Conservation (phyloP, 768 basidiomycete genomes). For the Macrolepiota fuliginosa region DNA sequence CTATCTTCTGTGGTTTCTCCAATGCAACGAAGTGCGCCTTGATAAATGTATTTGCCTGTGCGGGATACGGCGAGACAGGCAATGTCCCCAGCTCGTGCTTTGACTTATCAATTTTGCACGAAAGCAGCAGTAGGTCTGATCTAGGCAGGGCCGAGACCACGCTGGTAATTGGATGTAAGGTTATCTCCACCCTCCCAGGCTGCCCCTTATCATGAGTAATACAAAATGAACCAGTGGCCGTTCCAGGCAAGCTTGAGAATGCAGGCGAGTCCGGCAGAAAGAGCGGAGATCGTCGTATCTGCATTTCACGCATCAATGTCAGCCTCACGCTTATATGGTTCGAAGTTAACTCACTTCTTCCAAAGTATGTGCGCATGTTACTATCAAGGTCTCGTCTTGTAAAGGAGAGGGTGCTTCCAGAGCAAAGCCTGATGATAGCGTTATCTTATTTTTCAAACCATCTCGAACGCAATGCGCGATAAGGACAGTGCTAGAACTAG, state of each 20-base stretch:
- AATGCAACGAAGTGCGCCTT: constrained; percentile 55
- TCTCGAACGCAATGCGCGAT: constrained; percentile 50
- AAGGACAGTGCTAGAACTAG: constrained; percentile 34
- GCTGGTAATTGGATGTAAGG: constrained; percentile 36
- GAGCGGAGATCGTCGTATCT: constrained; percentile 29
- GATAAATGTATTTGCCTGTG: constrained; percentile 40
- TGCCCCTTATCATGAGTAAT: constrained; percentile 23
- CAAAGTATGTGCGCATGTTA: constrained; percentile 64
- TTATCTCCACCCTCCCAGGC: background rate
- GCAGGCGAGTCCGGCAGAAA: constrained; percentile 17
- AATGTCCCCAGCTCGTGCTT: constrained; percentile 36
- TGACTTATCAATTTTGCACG: constrained; percentile 21
- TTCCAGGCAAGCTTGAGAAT: constrained; percentile 3
- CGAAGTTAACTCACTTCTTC: constrained; percentile 43
- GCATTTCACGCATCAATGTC: constrained; percentile 6
- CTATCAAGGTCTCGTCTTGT: constrained; percentile 32
- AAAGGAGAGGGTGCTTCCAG: constrained; percentile 30
- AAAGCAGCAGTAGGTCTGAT: constrained; percentile 54
- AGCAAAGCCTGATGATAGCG: constrained; percentile 57
- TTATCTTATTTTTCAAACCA: constrained; percentile 38
- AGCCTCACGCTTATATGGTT: background rate
- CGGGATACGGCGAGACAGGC: constrained; percentile 65
- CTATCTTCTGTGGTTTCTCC: constrained; percentile 27
- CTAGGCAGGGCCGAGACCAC: constrained; percentile 57
- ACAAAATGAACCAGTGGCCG: constrained; percentile 32